Evolutionary conservation across 2,329 filamentous ascomycete genomes (phyloP), one percentile per base, ranked within the genome.

Genomic region (Diaporthe sp.): DNA sequence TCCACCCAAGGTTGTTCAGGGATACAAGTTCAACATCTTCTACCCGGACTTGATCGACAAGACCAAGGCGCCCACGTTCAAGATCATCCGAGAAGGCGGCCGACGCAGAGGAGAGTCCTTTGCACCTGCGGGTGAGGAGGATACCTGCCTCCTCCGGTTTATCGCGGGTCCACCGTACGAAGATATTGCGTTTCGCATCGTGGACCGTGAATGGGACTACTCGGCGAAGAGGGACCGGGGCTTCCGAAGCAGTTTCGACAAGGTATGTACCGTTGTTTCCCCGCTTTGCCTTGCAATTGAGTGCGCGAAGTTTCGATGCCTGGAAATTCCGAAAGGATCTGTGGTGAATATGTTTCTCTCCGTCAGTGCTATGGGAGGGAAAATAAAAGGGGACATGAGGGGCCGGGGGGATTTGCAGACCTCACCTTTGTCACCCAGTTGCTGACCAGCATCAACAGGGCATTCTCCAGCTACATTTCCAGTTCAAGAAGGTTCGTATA

Each of bases 1-100:
- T 2, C 97, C 97, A 1, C 97, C 97, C 35, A 98, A 98, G 85
- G 96, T 99, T 9, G 97, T 99, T 15, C 97, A 99, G 83, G 97
- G 97, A 73, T 99, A 99, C 88, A 98, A 97, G 83, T 99, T 99
- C 89, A 98, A 99, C 85, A 96, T 99, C 69, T 99, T 99, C 85
- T 99, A 99, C 81, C 97, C 97, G 0, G 97, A 99, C 79, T 91
- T 99, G 42, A 95, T 98, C 80, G 96, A 98, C 86, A 97, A 96
- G 85, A 91, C 93, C 42, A 98, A 96, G 84, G 96, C 97, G 2
- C 97, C 97, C 13, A 98, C 96, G 0, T 99, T 97, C 85, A 95
- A 95, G 82, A 98, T 99, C 78, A 95, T 98, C 81, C 93, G 97
- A 54, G 97, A 98, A 84, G 92, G 97, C 80, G 97, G 97, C 22